phyloP scores from a whole-genome alignment of 768 basidiomycete genomes.

The Lanmaoa rubissima region DNA sequence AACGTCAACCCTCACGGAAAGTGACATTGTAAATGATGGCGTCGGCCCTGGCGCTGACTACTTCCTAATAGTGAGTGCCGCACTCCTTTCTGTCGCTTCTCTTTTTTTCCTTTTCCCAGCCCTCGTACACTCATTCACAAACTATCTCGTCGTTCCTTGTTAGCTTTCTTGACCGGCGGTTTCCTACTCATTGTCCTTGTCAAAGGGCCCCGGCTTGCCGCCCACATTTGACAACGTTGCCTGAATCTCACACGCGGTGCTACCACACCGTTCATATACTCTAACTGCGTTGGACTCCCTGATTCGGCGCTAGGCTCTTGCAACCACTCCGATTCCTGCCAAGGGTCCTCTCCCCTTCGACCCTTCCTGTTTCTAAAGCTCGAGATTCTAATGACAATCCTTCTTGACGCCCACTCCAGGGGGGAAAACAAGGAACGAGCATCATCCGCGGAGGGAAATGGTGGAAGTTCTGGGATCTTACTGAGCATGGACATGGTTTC shows the following conservation, averaged over 20 bases:
- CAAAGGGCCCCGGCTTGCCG: constrained; percentile 9
- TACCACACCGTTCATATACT: constrained; percentile 7
- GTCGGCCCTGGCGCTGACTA: too few relatives aligned
- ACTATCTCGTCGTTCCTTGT: not conserved
- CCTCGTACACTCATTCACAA: not conserved
- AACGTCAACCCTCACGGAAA: constrained; percentile 15
- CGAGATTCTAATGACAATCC: constrained; percentile 12
- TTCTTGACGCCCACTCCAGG: constrained; percentile 3
- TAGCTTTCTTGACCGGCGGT: not conserved
- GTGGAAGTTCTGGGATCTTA: constrained; percentile 54
- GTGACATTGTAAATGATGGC: not conserved
- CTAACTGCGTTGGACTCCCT: not conserved
- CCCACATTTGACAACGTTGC: constrained; percentile 6
- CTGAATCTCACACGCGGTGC: constrained; percentile 22
- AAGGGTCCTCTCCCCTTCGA: not conserved
- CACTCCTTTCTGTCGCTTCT: constrained; percentile 8
- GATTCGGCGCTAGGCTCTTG: not conserved
- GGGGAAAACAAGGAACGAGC: constrained; percentile 12
- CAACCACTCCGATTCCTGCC: not conserved
- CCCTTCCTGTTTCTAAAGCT: not conserved
- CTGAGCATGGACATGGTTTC: constrained; percentile 56
- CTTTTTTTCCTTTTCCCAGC: not conserved
- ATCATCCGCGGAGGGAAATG: constrained; percentile 39
- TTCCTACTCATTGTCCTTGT: not conserved
- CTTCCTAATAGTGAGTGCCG: not conserved